Percentiles rank a stretch among this genome's conserved stretches.
phyloP scores from a whole-genome alignment of 257 asterid species.

The Plantago major region DNA sequence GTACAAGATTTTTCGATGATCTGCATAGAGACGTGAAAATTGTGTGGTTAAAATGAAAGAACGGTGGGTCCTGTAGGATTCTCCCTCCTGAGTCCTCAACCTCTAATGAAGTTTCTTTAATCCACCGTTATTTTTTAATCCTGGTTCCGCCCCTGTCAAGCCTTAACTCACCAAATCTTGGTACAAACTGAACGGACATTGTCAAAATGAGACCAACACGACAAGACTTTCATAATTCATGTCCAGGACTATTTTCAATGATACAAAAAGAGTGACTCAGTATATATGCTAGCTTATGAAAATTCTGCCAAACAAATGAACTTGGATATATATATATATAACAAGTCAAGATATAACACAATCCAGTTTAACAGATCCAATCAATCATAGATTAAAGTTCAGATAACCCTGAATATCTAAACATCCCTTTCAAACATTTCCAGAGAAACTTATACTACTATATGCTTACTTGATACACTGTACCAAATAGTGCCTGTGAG shows the following conservation, averaged over 20 bases:
- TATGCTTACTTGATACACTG: constrained; percentile 10
- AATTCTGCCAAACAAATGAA: constrained; percentile 6
- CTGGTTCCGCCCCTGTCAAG: too few relatives aligned
- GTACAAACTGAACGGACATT: too few relatives aligned
- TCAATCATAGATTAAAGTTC: constrained; percentile 15
- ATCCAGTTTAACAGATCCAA: constrained; percentile 13
- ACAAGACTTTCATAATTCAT: too few relatives aligned
- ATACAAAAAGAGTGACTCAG: too few relatives aligned
- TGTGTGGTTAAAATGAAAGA: constrained; percentile 28
- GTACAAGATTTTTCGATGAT: constrained; percentile 25
- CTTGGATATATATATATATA: constrained; percentile 1
- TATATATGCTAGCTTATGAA: constrained; percentile 4
- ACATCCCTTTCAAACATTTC: constrained; percentile 21
- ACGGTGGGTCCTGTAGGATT: background rate
- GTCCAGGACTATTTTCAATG: too few relatives aligned
- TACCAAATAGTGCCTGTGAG: constrained; percentile 15
- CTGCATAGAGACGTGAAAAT: constrained; percentile 21
- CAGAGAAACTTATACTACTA: constrained; percentile 12
- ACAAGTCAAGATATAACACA: constrained; percentile 10
- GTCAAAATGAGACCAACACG: too few relatives aligned
- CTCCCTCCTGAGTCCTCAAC: background rate
- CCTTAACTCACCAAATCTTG: too few relatives aligned
- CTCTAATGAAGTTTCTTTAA: background rate
- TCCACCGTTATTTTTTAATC: too few relatives aligned
- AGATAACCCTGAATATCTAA: constrained; percentile 14